phyloP scores from a whole-genome alignment of 331 rosid species.

The Pyrus hybrid region DNA sequence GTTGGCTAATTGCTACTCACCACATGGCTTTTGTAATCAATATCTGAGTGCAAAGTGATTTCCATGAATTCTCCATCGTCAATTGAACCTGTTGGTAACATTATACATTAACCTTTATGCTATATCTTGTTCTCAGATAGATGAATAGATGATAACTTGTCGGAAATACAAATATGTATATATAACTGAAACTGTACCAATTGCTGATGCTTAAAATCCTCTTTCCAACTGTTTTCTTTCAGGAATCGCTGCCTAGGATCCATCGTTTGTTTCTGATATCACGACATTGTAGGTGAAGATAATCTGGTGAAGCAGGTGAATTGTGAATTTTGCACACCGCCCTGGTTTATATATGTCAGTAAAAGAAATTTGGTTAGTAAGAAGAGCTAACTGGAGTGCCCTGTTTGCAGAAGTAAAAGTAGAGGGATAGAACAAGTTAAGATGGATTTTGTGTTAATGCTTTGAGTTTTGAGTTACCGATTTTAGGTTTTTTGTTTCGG shows the following conservation, averaged over 20 bases:
- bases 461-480: constrained; percentile 58
- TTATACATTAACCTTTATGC: neutral
- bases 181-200: neutral
- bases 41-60: neutral
- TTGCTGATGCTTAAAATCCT: constrained; percentile 18
- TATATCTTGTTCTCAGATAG: neutral
- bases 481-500: constrained; percentile 41
- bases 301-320: constrained; percentile 65
- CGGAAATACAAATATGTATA: neutral
- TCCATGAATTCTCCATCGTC: no score
- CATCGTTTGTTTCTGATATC: constrained; percentile 35
- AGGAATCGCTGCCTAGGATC: constrained; percentile 77
- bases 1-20: neutral
- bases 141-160: neutral
- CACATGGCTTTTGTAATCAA: neutral
- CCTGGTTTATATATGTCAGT: constrained; percentile 51
- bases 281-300: constrained; percentile 56
- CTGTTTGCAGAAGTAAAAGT: constrained; percentile 61
- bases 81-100: neutral
- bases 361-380: constrained; percentile 56
- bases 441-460: constrained; percentile 61
- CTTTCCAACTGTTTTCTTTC: constrained; percentile 21
- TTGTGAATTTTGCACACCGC: constrained; percentile 63
- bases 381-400: constrained; percentile 72
- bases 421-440: constrained; percentile 51